A percentile compares a stretch with the other conserved stretches of the same genome.
Evolutionary conservation across 345 rosid genomes (phyloP).

Genomic region (Euphorbia tirucalli): DNA sequence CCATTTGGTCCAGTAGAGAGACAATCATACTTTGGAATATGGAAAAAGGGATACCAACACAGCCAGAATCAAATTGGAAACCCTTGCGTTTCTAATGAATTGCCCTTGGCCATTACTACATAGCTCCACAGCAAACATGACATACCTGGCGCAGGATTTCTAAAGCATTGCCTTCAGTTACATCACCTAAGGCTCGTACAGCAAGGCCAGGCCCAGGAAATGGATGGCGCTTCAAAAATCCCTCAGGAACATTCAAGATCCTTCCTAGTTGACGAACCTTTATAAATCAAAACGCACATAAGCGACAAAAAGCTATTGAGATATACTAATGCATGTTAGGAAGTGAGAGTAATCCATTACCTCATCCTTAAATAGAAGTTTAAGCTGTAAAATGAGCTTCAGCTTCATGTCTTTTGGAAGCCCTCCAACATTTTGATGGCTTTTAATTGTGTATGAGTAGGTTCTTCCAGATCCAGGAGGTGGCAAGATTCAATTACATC

Average conservation of each 20-base stretch:
- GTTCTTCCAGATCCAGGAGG: conserved; percentile 93
- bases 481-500: conserved; percentile 97
- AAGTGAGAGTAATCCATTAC: no score
- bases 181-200: conserved; percentile 89
- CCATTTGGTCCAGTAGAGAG: not conserved
- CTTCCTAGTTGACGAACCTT: conserved; percentile 92
- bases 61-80: not conserved
- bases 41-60: not conserved
- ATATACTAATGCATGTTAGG: not conserved
- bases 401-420: conserved; percentile 97
- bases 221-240: conserved; percentile 89
- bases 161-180: conserved; percentile 83
- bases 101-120: not conserved
- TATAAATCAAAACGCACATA: conserved; percentile 12
- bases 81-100: not conserved
- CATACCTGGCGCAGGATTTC: conserved; percentile 84
- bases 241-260: conserved; percentile 79
- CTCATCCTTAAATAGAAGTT: conserved; percentile 96
- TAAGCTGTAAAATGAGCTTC: conserved; percentile 94
- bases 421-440: conserved; percentile 99
- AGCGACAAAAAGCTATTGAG: not conserved
- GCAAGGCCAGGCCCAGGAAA: conserved; percentile 99
- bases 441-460: conserved; percentile 93
- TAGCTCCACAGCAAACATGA: conserved; percentile 12
- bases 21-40: not conserved